A percentile compares a stretch with the other conserved stretches of the same genome.
phyloP scores from a whole-genome alignment of 495 filamentous ascomycete species.

The Annulohypoxylon maeteangense region DNA sequence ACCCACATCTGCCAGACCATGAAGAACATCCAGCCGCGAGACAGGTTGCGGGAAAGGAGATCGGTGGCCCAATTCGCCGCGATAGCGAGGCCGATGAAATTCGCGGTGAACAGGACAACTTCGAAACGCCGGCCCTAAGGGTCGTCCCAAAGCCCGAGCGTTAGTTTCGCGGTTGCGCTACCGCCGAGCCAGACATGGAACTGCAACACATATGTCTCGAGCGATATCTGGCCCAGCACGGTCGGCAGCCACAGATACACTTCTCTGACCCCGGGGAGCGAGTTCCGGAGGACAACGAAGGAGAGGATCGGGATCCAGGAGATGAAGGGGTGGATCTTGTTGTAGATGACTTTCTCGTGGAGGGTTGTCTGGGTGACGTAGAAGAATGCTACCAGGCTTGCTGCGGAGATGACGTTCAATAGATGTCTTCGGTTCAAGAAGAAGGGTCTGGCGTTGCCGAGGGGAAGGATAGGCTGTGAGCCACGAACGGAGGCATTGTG shows the following conservation, averaged over 20 bases:
- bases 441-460: slow-evolving; percentile 9
- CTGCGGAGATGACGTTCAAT: slow-evolving; percentile 33
- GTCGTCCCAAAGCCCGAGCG: slow-evolving; percentile 54
- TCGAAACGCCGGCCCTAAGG: slow-evolving; percentile 29
- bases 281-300: slow-evolving; percentile 63
- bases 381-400: slow-evolving; percentile 48
- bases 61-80: slow-evolving; percentile 25
- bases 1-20: background rate
- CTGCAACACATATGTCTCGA: slow-evolving; percentile 70
- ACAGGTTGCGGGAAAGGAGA: slow-evolving; percentile 12
- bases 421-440: background rate
- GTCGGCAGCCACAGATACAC: slow-evolving; percentile 59
- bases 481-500: slow-evolving; percentile 30
- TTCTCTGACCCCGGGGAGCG: slow-evolving; percentile 51
- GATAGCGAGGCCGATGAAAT: slow-evolving; percentile 34
- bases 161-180: slow-evolving; percentile 65
- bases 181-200: slow-evolving; percentile 72
- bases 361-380: slow-evolving; percentile 44
- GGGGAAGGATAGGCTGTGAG: slow-evolving; percentile 7
- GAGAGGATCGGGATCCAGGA: slow-evolving; percentile 64
- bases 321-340: slow-evolving; percentile 63
- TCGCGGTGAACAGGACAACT: slow-evolving; percentile 30
- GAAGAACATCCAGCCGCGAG: slow-evolving; percentile 16
- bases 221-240: slow-evolving; percentile 64
- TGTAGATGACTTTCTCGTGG: slow-evolving; percentile 57